phyloP scores from a whole-genome alignment of 139 green algal genomes.

The Tetradesmus obliquus region DNA sequence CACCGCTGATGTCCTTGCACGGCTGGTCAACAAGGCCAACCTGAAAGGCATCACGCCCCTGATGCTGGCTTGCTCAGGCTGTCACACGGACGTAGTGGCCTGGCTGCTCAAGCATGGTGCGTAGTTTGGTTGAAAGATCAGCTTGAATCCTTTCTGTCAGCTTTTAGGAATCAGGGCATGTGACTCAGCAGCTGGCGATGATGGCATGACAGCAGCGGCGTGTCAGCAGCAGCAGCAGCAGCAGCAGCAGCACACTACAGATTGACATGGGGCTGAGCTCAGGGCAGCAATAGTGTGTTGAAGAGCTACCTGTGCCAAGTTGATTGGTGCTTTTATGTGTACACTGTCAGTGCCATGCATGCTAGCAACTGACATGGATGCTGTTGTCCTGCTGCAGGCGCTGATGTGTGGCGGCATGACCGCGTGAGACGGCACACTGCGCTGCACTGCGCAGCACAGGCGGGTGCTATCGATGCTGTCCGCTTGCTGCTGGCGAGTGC shows the following conservation, averaged over 20 bases:
- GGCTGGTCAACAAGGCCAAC: constrained; percentile 41
- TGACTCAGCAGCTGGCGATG: not conserved
- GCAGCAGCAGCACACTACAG: not conserved
- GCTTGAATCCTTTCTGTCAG: not conserved
- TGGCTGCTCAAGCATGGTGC: constrained; percentile 43
- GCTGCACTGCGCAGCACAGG: constrained; percentile 39
- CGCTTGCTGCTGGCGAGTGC: not conserved
- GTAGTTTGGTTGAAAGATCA: not conserved
- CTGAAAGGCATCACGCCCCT: constrained; percentile 42
- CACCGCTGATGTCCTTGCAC: not conserved
- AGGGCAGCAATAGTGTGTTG: not conserved
- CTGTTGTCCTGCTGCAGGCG: constrained; percentile 30
- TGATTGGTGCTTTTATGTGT: not conserved
- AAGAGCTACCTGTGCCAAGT: not conserved
- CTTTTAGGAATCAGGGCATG: not conserved
- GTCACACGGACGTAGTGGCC: constrained; percentile 29
- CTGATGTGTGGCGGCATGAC: constrained; percentile 33
- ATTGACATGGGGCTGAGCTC: not conserved
- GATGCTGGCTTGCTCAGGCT: constrained; percentile 23
- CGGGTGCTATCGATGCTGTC: constrained; percentile 21
- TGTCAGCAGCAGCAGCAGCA: not conserved
- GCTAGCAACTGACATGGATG: not conserved
- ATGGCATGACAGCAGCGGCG: not conserved
- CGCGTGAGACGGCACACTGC: constrained; percentile 36
- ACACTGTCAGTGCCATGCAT: not conserved